Conservation (phyloP, 2,329 filamentous ascomycete genomes). For the Exophiala lecanii-corni region DNA sequence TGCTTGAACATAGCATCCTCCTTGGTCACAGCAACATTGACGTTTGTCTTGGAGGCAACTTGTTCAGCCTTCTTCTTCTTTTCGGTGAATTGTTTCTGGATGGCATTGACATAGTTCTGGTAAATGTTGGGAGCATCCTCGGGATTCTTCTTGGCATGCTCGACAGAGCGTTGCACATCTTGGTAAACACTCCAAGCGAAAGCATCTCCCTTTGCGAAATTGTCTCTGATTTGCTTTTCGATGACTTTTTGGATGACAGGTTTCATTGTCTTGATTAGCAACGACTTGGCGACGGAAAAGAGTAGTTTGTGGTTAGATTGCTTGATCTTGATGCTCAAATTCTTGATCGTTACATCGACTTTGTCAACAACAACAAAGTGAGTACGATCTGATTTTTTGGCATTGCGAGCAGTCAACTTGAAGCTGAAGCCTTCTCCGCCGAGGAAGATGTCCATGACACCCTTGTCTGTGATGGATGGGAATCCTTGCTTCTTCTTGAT, state of each 20-base stretch:
- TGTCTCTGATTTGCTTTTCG: constrained; percentile 83
- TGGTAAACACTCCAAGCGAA: constrained; percentile 72
- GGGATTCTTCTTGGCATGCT: constrained; percentile 63
- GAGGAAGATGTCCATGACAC: constrained; percentile 82
- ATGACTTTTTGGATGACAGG: constrained; percentile 81
- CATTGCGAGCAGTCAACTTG: constrained; percentile 81
- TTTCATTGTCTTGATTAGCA: constrained; percentile 77
- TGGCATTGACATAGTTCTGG: constrained; percentile 71
- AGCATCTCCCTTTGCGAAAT: constrained; percentile 69
- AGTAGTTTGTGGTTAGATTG: constrained; percentile 93
- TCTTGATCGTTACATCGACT: constrained; percentile 74
- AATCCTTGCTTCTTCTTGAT: constrained; percentile 94
- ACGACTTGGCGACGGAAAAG: constrained; percentile 79
- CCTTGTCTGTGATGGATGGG: constrained; percentile 78
- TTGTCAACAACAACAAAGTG: constrained; percentile 95
- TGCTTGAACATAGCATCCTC: constrained; percentile 90
- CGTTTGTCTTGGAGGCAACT: constrained; percentile 60
- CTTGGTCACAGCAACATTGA: constrained; percentile 79
- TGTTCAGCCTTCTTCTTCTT: constrained; percentile 72
- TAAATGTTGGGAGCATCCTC: constrained; percentile 78
- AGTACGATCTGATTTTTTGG: constrained; percentile 67
- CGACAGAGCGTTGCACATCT: constrained; percentile 70
- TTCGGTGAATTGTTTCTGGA: constrained; percentile 68
- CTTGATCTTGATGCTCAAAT: constrained; percentile 84
- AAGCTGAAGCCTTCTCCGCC: constrained; percentile 86